These are phyloP conservation scores for Chenopodium suecicum DNA, from an alignment of 148 eudicot genomes.

Conservation along the genomic window DNA sequence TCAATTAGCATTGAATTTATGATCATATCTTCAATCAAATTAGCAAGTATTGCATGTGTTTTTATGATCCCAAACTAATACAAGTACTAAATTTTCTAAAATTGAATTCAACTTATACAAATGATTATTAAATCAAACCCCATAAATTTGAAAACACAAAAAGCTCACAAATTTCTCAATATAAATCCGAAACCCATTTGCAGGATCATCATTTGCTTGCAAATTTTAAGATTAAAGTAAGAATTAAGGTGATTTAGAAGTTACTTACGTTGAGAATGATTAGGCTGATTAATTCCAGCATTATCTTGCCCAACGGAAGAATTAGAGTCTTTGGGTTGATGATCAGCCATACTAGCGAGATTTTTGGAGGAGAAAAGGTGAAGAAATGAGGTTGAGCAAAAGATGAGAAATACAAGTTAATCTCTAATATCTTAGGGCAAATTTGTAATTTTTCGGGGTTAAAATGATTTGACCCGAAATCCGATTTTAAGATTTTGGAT, in stretches of 20 bases:
- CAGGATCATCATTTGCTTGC: not conserved
- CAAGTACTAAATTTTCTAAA: not conserved
- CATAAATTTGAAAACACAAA: not conserved
- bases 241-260: not conserved
- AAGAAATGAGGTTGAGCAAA: too few relatives aligned
- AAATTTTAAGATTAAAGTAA: not conserved
- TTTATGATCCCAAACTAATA: not conserved
- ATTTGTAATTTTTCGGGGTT: too few relatives aligned
- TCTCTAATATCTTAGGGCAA: too few relatives aligned
- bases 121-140: not conserved
- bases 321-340: not conserved
- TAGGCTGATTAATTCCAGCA: not conserved
- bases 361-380: too few relatives aligned
- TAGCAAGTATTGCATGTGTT: not conserved
- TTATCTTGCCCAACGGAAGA: not conserved
- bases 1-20: too few relatives aligned
- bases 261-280: constrained; percentile 12
- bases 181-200: too few relatives aligned
- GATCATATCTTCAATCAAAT: not conserved
- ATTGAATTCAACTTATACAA: not conserved
- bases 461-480: too few relatives aligned
- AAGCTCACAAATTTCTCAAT: too few relatives aligned
- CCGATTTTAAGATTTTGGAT: too few relatives aligned
- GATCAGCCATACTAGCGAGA: constrained; percentile 22
- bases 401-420: too few relatives aligned